These are phyloP conservation scores for Marasmius tenuissimus DNA, from an alignment of 1,284 basidiomycete species.

Conservation along the genomic window DNA sequence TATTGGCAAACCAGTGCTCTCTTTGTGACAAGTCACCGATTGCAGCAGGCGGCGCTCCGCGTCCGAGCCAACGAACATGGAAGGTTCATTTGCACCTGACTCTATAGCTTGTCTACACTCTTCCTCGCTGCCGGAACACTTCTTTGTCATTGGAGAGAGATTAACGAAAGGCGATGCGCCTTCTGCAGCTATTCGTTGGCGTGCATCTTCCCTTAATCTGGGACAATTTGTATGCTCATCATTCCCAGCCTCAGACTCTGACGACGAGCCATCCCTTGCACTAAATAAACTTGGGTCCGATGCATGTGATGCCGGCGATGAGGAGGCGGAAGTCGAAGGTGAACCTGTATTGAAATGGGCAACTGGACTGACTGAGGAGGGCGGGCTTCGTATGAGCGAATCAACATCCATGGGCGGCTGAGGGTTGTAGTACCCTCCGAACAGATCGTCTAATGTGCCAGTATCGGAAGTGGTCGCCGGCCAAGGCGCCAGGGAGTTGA, in stretches of 20 bases:
- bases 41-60: constrained; percentile 28
- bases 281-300: constrained; percentile 41
- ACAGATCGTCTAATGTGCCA: constrained; percentile 57
- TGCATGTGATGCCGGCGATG: constrained; percentile 28
- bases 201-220: constrained; percentile 57
- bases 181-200: constrained; percentile 41
- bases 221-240: constrained; percentile 41
- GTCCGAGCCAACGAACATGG: constrained; percentile 2
- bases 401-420: constrained; percentile 44
- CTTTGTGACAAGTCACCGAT: constrained; percentile 60
- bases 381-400: constrained; percentile 35
- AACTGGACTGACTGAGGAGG: constrained; percentile 54
- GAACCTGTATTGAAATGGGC: constrained; percentile 38
- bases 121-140: constrained; percentile 17
- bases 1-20: constrained; percentile 53
- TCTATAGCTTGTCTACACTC: too few relatives aligned
- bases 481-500: constrained; percentile 40
- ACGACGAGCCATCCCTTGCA: constrained; percentile 32
- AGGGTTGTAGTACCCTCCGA: constrained; percentile 50
- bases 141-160: constrained; percentile 24
- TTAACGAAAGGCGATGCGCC: constrained; percentile 53
- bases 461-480: constrained; percentile 36
- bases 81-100: constrained; percentile 17
- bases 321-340: constrained; percentile 28
- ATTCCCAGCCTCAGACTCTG: constrained; percentile 30